Evolutionary conservation across 257 asterid genomes (phyloP), one percentile per base, ranked within the genome.

Genomic region (Capsicum chinense): DNA sequence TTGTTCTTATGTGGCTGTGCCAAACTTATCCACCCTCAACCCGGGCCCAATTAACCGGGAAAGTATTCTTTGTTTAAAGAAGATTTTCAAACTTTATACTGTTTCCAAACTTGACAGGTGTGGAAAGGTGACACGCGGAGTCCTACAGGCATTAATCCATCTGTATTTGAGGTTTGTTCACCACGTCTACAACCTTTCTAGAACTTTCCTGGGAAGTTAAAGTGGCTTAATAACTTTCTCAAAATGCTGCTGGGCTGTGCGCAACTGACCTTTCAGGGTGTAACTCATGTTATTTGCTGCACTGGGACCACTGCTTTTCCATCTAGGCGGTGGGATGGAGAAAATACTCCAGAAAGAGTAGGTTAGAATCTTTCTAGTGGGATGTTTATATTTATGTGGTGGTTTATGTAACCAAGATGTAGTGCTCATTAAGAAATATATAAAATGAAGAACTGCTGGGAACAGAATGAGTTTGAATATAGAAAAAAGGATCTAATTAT

Each of bases 241-340:
- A 76, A 83, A 84, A 64, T 48, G 33, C 80, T 67, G 33, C 57
- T 58, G 50, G 80, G 73, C 64, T 35, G 66, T 68, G 62, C 33
- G 2, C 85, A 54, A 33, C 76, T 26, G 82, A 35, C 79, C 80
- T 80, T 87, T 44, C 83, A 95, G 99, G 95, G 94, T 33, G 92
- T 95, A 78, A 95, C 98, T 50, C 98, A 95, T 87, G 98, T 93
- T 59, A 94, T 95, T 74, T 94, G 98, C 93, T 93, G 98, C 91
- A 94, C 98, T 0, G 99, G 99, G 57, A 95, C 99, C 21, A 95
- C 99, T 4, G 99, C 99, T 80, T 95, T 95, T 86, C 99, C 99
- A 0, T 93, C 99, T 79, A 90, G 88, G 91, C 91, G 99, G 84
- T 95, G 99, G 99, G 96, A 92, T 89, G 99, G 99, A 82, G 98